phyloP scores from a whole-genome alignment of 306 rosid species.

The Trifolium dubium region DNA sequence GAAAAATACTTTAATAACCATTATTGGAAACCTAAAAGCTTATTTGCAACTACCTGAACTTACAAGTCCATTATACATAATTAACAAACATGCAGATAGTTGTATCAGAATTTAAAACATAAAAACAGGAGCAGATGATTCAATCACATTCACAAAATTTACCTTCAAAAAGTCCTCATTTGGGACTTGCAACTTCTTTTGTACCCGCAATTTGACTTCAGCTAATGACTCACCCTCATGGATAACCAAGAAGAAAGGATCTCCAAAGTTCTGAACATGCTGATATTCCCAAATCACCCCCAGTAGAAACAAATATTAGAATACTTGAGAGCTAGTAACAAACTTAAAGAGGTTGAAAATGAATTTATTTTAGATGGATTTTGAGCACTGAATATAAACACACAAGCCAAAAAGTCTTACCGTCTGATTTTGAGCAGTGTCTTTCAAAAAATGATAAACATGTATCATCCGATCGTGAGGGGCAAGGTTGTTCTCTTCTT shows the following conservation, averaged over 20 bases:
- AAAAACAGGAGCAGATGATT: slow-evolving; percentile 4
- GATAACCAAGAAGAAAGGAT: slow-evolving; percentile 87
- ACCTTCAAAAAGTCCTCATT: slow-evolving; percentile 91
- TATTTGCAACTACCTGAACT: not conserved
- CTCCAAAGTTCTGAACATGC: slow-evolving; percentile 95
- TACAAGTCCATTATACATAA: slow-evolving; percentile 1
- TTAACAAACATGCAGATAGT: slow-evolving; percentile 3
- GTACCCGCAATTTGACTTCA: slow-evolving; percentile 80
- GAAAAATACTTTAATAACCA: not conserved
- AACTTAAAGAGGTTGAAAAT: not conserved
- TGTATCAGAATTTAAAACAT: slow-evolving; percentile 11
- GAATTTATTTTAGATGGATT: not conserved
- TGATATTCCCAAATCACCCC: slow-evolving; percentile 37
- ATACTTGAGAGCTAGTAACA: slow-evolving; percentile 11
- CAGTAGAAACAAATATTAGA: slow-evolving; percentile 10
- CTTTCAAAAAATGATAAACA: slow-evolving; percentile 87
- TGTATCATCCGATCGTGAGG: slow-evolving; percentile 83
- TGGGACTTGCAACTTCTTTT: slow-evolving; percentile 84
- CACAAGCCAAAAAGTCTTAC: slow-evolving; percentile 40
- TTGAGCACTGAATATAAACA: not conserved
- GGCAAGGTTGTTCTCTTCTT: slow-evolving; percentile 80
- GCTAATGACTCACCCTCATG: slow-evolving; percentile 83
- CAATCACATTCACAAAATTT: slow-evolving; percentile 17
- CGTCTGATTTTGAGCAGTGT: slow-evolving; percentile 73
- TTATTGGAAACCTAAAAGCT: not conserved